Evolutionary conservation across 2,329 filamentous ascomycete genomes (phyloP).

Genomic region (Paraphaeosphaeria minitans): DNA sequence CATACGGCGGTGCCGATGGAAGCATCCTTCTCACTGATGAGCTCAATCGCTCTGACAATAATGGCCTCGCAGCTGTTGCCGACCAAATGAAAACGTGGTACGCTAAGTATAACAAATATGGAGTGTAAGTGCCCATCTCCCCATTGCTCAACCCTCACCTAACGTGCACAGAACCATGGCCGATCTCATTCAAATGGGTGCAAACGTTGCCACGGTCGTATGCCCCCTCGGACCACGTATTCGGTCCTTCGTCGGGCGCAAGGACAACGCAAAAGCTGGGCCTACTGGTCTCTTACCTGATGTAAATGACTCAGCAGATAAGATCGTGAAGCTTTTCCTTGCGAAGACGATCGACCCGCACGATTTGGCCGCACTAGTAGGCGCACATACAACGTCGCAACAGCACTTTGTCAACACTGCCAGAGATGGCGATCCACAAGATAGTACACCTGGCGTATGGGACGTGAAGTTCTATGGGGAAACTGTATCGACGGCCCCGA

Average conservation of each 20-base stretch:
- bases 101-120: conserved; percentile 40
- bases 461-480: conserved; percentile 46
- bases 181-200: conserved; percentile 48
- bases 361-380: conserved; percentile 45
- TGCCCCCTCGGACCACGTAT: conserved; percentile 48
- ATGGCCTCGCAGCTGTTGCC: conserved; percentile 33
- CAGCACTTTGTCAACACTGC: conserved; percentile 43
- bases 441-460: conserved; percentile 45
- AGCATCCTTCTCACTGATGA: conserved; percentile 41
- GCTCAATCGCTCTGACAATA: conserved; percentile 35
- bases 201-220: conserved; percentile 46
- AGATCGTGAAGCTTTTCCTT: conserved; percentile 42
- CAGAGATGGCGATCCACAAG: conserved; percentile 44
- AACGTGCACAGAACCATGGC: conserved; percentile 30
- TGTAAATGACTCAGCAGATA: conserved; percentile 40
- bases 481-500: conserved; percentile 34
- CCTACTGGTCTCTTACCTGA: conserved; percentile 43
- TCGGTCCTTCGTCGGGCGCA: conserved; percentile 46
- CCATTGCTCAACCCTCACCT: neutral
- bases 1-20: conserved; percentile 41
- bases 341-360: conserved; percentile 48
- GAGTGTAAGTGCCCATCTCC: conserved; percentile 22
- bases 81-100: conserved; percentile 40
- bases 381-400: conserved; percentile 46
- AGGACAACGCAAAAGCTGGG: conserved; percentile 42